phyloP scores from a whole-genome alignment of 371 early-diverging fungal genomes.

The Mucor lusitanicus region DNA sequence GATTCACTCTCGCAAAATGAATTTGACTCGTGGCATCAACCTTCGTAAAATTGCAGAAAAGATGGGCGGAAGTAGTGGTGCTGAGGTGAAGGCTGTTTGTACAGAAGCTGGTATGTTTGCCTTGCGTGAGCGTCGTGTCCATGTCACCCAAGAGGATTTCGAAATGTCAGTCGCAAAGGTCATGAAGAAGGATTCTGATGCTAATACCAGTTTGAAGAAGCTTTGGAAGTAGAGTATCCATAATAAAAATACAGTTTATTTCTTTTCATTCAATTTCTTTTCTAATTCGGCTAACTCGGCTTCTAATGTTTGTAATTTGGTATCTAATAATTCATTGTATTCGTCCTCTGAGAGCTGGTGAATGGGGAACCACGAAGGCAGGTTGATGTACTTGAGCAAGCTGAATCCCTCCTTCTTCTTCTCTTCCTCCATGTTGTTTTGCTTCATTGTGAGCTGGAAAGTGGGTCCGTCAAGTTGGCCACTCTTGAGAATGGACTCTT shows the following conservation, averaged over 20 bases:
- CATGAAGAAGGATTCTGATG: conserved; percentile 98
- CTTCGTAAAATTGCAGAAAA: conserved; percentile 99
- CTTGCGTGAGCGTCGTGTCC: conserved; percentile 98
- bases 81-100: conserved; percentile 89
- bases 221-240: conserved; percentile 86
- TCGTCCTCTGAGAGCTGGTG: conserved; percentile 47
- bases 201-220: conserved; percentile 95
- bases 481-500: conserved; percentile 21
- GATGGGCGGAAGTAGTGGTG: conserved; percentile 97
- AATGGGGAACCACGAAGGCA: conserved; percentile 53
- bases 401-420: conserved; percentile 10
- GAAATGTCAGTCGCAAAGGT: conserved; percentile 99
- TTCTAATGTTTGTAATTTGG: conserved; percentile 42
- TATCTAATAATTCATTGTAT: conserved; percentile 46
- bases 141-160: conserved; percentile 99
- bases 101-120: conserved; percentile 99
- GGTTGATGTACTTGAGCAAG: conserved; percentile 35
- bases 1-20: conserved; percentile 99
- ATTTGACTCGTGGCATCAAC: conserved; percentile 97
- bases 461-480: background rate
- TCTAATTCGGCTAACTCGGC: conserved; percentile 42
- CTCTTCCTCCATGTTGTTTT: conserved; percentile 3
- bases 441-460: background rate
- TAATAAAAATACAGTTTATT: conserved; percentile 8
- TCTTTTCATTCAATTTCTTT: conserved; percentile 13